phyloP scores from a whole-genome alignment of 768 basidiomycete genomes.

The Suillus paluster region DNA sequence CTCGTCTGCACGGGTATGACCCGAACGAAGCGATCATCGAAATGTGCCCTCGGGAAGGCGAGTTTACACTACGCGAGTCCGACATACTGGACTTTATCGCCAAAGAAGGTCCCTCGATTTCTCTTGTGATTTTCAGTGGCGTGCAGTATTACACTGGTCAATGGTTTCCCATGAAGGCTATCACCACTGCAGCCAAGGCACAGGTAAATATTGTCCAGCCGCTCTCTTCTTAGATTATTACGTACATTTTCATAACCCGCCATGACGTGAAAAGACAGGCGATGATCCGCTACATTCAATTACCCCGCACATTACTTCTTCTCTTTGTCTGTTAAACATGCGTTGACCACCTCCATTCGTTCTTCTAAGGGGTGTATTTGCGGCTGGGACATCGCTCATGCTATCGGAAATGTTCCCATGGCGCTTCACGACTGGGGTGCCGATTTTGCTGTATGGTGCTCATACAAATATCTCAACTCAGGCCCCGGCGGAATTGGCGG shows the following conservation, averaged over 20 bases:
- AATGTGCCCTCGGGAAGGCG: slow-evolving; percentile 78
- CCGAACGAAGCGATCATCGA: slow-evolving; percentile 77
- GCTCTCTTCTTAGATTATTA: slow-evolving; percentile 26
- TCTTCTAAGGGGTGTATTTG: slow-evolving; percentile 82
- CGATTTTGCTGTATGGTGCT: slow-evolving; percentile 99
- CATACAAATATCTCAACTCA: slow-evolving; percentile 97
- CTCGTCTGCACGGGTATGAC: slow-evolving; percentile 74
- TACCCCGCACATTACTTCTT: slow-evolving; percentile 14
- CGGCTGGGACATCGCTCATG: slow-evolving; percentile 97
- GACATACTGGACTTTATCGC: slow-evolving; percentile 84
- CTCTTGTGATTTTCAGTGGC: slow-evolving; percentile 91
- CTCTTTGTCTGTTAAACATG: slow-evolving; percentile 12
- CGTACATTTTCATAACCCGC: slow-evolving; percentile 21
- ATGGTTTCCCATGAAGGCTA: slow-evolving; percentile 83
- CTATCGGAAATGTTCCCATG: slow-evolving; percentile 90
- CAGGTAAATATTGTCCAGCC: slow-evolving; percentile 54
- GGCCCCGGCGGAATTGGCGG: slow-evolving; percentile 98
- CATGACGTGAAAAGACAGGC: slow-evolving; percentile 14
- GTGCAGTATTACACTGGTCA: slow-evolving; percentile 99
- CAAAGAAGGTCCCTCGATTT: slow-evolving; percentile 74
- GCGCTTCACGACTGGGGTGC: slow-evolving; percentile 91
- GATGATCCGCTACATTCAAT: slow-evolving; percentile 19
- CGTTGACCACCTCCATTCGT: slow-evolving; percentile 18
- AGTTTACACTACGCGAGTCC: slow-evolving; percentile 83
- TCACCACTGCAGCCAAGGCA: slow-evolving; percentile 84